Conservation (phyloP, 257 asterid species). For the Solanum commersonii region DNA sequence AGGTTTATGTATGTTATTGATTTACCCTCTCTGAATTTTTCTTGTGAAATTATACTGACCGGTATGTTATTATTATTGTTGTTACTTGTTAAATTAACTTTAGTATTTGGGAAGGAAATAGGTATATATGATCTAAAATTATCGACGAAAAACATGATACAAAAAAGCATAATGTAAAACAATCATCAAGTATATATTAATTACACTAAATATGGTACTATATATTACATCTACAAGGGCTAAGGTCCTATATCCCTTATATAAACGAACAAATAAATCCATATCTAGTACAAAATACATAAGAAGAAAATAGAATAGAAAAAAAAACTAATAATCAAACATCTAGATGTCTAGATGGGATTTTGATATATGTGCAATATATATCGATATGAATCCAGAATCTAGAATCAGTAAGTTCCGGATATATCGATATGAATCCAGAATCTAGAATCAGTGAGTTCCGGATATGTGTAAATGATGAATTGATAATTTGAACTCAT, state of each 20-base stretch:
- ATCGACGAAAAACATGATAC: background rate
- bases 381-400: background rate
- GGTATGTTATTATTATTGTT: background rate
- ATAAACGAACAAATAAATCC: background rate
- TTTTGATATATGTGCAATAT: background rate
- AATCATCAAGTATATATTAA: background rate
- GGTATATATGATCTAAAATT: background rate
- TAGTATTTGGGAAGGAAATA: background rate
- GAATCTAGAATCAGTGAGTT: background rate
- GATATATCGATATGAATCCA: background rate
- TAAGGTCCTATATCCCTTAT: background rate
- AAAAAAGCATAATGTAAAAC: background rate
- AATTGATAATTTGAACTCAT: background rate
- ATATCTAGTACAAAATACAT: background rate
- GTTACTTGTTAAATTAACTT: too few relatives aligned
- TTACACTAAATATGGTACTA: background rate
- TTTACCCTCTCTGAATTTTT: background rate
- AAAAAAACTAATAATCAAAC: too few relatives aligned
- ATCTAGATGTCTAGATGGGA: background rate
- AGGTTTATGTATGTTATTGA: background rate
- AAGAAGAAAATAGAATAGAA: background rate
- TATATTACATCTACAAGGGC: background rate
- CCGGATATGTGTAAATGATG: background rate
- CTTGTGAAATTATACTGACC: too few relatives aligned
- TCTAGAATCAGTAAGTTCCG: background rate